These are phyloP conservation scores for Maudiozyma serrabonitensis DNA, from an alignment of 805 yeast species.

Conservation along the genomic window DNA sequence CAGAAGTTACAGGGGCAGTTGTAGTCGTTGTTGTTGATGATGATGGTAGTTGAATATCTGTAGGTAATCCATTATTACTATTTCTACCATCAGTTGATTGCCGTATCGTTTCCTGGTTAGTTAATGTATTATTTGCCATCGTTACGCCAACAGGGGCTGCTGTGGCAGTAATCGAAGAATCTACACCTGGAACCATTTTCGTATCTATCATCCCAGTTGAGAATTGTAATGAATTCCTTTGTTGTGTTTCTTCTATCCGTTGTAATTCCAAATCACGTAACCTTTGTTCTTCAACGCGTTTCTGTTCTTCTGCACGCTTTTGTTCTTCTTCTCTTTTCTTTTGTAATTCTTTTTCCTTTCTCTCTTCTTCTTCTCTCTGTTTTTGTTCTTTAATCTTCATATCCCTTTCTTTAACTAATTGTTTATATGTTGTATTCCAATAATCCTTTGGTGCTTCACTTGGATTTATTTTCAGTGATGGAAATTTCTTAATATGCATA, in stretches of 20 bases:
- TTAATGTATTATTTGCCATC: background rate
- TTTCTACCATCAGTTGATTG: background rate
- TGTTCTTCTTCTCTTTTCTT: slow-evolving; percentile 7
- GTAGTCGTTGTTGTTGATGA: too few species aligned
- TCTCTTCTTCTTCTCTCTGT: slow-evolving; percentile 8
- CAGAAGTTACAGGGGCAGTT: too few species aligned
- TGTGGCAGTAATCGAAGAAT: background rate
- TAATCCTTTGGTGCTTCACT: slow-evolving; percentile 25
- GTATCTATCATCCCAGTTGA: slow-evolving; percentile 1
- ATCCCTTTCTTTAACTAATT: slow-evolving; percentile 3
- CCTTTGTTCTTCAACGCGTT: slow-evolving; percentile 2
- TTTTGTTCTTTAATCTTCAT: slow-evolving; percentile 4
- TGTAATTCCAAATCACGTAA: slow-evolving; percentile 3
- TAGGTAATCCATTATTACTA: background rate
- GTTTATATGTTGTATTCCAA: slow-evolving; percentile 18
- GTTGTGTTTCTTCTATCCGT: background rate
- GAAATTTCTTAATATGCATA: slow-evolving; percentile 14
- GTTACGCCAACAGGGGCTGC: background rate
- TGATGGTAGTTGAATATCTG: too few species aligned
- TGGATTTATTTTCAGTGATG: slow-evolving; percentile 6
- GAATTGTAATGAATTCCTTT: background rate
- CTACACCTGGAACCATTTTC: slow-evolving; percentile 2
- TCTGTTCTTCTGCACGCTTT: slow-evolving; percentile 1
- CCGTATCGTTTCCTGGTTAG: background rate
- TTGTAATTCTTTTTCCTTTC: slow-evolving; percentile 9